These are phyloP conservation scores for Gaeumannomyces sp. DNA, from an alignment of 2,329 filamentous ascomycete species.

Conservation along the genomic window DNA sequence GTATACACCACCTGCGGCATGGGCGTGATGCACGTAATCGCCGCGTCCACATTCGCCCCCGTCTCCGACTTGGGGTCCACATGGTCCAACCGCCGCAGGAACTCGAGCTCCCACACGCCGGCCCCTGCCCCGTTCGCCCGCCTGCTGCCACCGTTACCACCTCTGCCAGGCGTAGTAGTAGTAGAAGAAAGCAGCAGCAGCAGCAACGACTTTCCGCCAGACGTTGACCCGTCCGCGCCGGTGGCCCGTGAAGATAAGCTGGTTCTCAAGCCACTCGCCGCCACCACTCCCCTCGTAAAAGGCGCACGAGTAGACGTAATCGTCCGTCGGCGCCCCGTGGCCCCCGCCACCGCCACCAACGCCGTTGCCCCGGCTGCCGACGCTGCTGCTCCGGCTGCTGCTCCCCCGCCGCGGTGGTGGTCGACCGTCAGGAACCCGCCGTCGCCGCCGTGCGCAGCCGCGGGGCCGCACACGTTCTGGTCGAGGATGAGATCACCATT, in stretches of 20 bases:
- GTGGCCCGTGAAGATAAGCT: conserved; percentile 86
- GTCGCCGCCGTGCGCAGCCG: conserved; percentile 15
- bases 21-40: conserved; percentile 80
- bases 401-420: neutral
- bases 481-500: conserved; percentile 81
- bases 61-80: conserved; percentile 60
- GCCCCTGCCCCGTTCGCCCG: conserved; percentile 35
- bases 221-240: conserved; percentile 76
- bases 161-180: neutral
- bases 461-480: conserved; percentile 66
- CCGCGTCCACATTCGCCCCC: conserved; percentile 53
- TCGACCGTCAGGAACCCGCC: neutral
- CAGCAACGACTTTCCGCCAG: conserved; percentile 46
- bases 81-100: conserved; percentile 79
- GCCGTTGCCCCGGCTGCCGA: neutral
- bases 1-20: conserved; percentile 83
- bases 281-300: conserved; percentile 88
- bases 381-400: conserved; percentile 3
- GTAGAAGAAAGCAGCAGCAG: too few relatives aligned
- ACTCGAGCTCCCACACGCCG: conserved; percentile 68
- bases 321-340: conserved; percentile 46
- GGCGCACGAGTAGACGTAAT: conserved; percentile 73
- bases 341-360: neutral
- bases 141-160: neutral
- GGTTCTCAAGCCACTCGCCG: conserved; percentile 86